These are phyloP conservation scores for Aquanectria penicillioides DNA, from an alignment of 2,329 filamentous ascomycete genomes.

Conservation along the genomic window DNA sequence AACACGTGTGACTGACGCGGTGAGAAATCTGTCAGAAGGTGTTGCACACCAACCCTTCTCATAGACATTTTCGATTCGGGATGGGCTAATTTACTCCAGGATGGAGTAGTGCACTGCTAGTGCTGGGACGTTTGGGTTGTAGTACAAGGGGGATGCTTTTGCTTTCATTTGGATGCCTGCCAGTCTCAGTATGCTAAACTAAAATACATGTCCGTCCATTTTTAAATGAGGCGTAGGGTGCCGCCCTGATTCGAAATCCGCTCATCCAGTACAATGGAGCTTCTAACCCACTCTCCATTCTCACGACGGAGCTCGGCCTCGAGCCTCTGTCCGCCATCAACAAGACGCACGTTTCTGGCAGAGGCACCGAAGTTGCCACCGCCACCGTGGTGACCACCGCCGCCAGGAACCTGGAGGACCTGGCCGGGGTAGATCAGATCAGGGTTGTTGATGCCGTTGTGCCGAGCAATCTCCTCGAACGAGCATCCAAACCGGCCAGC, in stretches of 20 bases:
- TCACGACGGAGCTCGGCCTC: slow-evolving; percentile 45
- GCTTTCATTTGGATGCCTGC: too few species aligned
- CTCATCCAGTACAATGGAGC: slow-evolving; percentile 47
- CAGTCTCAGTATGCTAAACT: too few species aligned
- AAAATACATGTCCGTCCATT: too few species aligned
- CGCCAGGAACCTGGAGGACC: slow-evolving; percentile 47
- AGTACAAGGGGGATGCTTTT: too few species aligned
- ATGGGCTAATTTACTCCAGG: too few species aligned
- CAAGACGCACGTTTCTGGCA: slow-evolving; percentile 48
- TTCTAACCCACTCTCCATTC: slow-evolving; percentile 44
- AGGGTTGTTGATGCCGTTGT: slow-evolving; percentile 52
- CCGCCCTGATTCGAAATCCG: slow-evolving; percentile 48
- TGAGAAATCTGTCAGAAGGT: too few species aligned
- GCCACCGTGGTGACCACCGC: slow-evolving; percentile 15
- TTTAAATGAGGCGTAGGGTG: slow-evolving; percentile 29
- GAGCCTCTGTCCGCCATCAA: slow-evolving; percentile 47
- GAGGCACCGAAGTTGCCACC: slow-evolving; percentile 48
- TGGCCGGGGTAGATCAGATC: slow-evolving; percentile 56
- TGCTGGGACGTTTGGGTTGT: too few species aligned
- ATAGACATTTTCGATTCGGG: too few species aligned
- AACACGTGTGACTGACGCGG: too few species aligned
- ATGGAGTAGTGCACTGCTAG: too few species aligned
- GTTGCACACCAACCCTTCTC: too few species aligned
- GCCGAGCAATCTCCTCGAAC: slow-evolving; percentile 52
- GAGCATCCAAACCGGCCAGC: slow-evolving; percentile 44